Evolutionary conservation across 345 rosid genomes (phyloP).

Genomic region (Gossypium sturtianum): DNA sequence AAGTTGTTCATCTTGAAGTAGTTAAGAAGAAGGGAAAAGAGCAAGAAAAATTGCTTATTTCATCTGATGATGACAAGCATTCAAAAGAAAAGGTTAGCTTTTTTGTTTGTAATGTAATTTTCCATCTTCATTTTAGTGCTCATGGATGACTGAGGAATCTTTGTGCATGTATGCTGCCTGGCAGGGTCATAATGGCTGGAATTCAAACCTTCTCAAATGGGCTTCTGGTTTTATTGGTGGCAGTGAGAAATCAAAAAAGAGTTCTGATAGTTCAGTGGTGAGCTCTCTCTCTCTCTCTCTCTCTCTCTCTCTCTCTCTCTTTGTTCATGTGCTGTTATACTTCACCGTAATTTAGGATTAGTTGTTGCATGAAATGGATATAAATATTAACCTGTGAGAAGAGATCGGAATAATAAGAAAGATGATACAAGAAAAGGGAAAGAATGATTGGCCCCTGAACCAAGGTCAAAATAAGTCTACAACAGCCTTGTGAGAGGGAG

Average conservation of each 20-base stretch:
- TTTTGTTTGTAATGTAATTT: constrained; percentile 4
- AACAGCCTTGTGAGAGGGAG: background rate
- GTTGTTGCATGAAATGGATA: background rate
- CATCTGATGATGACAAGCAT: constrained; percentile 51
- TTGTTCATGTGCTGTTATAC: background rate
- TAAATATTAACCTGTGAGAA: background rate
- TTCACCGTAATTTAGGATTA: background rate
- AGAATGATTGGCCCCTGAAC: background rate
- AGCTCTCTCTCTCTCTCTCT: constrained; percentile 16
- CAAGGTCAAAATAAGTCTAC: background rate
- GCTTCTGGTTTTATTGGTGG: constrained; percentile 86
- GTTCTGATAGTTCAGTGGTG: constrained; percentile 30
- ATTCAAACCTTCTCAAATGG: constrained; percentile 88
- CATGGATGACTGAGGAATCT: background rate
- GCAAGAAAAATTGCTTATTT: constrained; percentile 72
- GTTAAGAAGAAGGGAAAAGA: constrained; percentile 86
- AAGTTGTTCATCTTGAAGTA: constrained; percentile 91
- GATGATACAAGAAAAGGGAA: background rate
- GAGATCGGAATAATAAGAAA: constrained; percentile 2
- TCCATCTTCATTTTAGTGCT: background rate
- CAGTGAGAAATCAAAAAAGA: constrained; percentile 47
- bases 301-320: background rate
- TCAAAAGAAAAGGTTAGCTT: constrained; percentile 38
- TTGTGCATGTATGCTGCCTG: constrained; percentile 12
- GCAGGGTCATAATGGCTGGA: constrained; percentile 63